Conservation (phyloP, 345 rosid genomes). For the Pseudoturritis turrita region DNA sequence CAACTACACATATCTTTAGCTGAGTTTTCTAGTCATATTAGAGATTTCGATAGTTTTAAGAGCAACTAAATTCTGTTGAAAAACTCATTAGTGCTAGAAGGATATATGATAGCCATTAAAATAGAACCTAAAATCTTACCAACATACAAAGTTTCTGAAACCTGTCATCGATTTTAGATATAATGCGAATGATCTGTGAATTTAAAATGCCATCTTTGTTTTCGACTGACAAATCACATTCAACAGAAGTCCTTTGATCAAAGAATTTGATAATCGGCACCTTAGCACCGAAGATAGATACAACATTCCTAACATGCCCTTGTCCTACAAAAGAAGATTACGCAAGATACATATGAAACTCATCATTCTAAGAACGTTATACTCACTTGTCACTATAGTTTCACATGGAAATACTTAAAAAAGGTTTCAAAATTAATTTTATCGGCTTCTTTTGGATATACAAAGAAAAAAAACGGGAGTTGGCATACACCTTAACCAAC, state of each 20-base stretch:
- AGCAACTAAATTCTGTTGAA: neutral
- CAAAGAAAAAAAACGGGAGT: too few species aligned
- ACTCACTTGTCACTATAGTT: too few species aligned
- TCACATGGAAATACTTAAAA: too few species aligned
- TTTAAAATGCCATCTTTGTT: constrained; percentile 44
- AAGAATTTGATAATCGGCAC: constrained; percentile 51
- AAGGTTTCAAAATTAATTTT: too few species aligned
- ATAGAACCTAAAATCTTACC: constrained; percentile 31
- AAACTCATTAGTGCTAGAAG: neutral
- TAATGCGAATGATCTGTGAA: constrained; percentile 38
- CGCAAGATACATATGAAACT: neutral
- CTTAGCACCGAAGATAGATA: constrained; percentile 38
- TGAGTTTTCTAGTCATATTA: too few species aligned
- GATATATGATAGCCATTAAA: neutral
- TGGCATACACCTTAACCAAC: too few species aligned
- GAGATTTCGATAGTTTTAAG: too few species aligned
- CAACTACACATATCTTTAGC: neutral
- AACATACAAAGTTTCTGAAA: constrained; percentile 53
- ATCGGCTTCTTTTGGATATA: too few species aligned
- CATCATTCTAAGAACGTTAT: neutral
- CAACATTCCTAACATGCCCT: constrained; percentile 42
- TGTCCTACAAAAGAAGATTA: constrained; percentile 28
- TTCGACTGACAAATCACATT: constrained; percentile 48
- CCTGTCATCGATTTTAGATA: constrained; percentile 52
- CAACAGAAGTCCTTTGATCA: constrained; percentile 36